These are phyloP conservation scores for Porogramme epimiltina DNA, from an alignment of 1,284 basidiomycete species.

Conservation along the genomic window DNA sequence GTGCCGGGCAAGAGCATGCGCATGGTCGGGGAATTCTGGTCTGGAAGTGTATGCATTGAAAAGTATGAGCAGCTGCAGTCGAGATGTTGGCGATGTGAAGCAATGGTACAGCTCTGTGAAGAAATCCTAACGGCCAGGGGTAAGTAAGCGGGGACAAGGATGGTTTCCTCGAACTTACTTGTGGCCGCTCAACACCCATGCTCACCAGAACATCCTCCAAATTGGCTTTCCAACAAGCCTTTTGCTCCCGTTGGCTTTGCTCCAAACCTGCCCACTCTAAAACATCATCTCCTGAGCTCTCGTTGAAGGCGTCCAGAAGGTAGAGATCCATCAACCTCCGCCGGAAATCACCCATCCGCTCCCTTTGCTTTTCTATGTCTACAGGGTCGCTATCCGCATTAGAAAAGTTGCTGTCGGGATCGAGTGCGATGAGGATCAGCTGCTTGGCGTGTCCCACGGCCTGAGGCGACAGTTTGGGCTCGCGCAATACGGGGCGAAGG, in stretches of 20 bases:
- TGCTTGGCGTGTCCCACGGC: constrained; percentile 71
- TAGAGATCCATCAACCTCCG: constrained; percentile 71
- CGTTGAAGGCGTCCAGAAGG: constrained; percentile 72
- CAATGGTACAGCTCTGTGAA: constrained; percentile 63
- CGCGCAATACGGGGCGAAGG: constrained; percentile 72
- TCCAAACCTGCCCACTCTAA: constrained; percentile 72
- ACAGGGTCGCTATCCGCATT: constrained; percentile 12
- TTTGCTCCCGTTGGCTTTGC: constrained; percentile 57
- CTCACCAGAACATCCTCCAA: constrained; percentile 71
- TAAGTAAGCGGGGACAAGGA: constrained; percentile 4
- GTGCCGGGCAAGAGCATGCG: constrained; percentile 57
- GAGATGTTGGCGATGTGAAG: constrained; percentile 57
- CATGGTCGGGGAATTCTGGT: constrained; percentile 45
- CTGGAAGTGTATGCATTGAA: constrained; percentile 63
- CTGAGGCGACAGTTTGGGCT: constrained; percentile 61
- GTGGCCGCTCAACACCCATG: constrained; percentile 60
- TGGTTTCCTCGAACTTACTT: constrained; percentile 46
- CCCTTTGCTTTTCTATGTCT: constrained; percentile 36
- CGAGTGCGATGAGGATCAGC: constrained; percentile 63
- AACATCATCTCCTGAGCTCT: constrained; percentile 69
- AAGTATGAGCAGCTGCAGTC: constrained; percentile 69
- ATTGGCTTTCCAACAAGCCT: constrained; percentile 72
- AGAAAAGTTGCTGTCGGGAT: constrained; percentile 17
- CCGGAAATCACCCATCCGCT: constrained; percentile 61
- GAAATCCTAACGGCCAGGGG: constrained; percentile 49